Evolutionary conservation across 352 stramenopile species (phyloP), one percentile per base, ranked within the genome.

Genomic region (Pythium aristosporum): DNA sequence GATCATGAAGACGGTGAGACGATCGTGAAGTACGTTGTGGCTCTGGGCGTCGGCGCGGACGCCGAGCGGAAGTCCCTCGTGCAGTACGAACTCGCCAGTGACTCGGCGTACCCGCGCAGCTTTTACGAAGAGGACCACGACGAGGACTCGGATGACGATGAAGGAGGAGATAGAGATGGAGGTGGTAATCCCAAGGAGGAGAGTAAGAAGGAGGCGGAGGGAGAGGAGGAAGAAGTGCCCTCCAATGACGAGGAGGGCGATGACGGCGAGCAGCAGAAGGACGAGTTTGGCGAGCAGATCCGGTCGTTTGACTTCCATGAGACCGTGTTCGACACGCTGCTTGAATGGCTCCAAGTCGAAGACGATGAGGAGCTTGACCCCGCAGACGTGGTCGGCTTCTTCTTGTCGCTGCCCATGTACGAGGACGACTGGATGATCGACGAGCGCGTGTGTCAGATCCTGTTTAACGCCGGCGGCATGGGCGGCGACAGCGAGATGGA

Each of bases 371-470:
- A 86, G 23, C 54, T 89, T 7, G 79, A 90, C 12, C 74, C 77
- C 1, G 72, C 83, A 1, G 79, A 91, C 46, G 71, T 85, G 53
- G 70, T 90, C 13, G 72, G 77, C 23, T 93, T 91, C 57, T 88
- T 91, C 61, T 61, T 90, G 39, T 80, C 80, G 52, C 57, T 90
- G 51, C 84, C 84, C 12, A 70, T 88, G 37, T 75, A 79, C 49
- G 84, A 93, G 56, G 84, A 91, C 58, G 84, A 93, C 63, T 93
- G 84, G 84, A 74, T 80, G 20, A 57, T 93, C 13, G 84, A 93
- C 65, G 82, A 93, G 32, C 84, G 84, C 49, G 74, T 93, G 56
- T 88, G 80, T 23, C 74, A 89, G 67, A 89, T 90, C 44, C 71
- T 92, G 5, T 92, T 92, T 61, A 75, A 71, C 57, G 56, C 69